A percentile compares a stretch with the other conserved stretches of the same genome.
Conservation (phyloP, 257 asterid species). For the Plantago ovata region DNA sequence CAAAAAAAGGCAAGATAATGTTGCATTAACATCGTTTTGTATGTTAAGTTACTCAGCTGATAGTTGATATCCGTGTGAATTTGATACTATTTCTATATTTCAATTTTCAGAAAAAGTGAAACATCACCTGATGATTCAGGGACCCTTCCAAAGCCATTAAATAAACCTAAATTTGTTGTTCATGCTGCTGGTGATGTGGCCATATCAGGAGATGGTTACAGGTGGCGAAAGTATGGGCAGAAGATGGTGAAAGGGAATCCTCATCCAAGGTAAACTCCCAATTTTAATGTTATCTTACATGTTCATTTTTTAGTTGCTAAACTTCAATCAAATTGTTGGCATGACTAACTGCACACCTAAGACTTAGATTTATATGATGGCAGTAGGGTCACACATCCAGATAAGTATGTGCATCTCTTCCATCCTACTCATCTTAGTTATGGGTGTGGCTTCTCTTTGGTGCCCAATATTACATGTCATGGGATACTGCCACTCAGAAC, state of each 20-base stretch:
- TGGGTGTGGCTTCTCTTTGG: too few relatives aligned
- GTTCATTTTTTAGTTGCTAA: slow-evolving; percentile 19
- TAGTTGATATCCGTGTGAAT: slow-evolving; percentile 13
- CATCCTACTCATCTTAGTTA: too few relatives aligned
- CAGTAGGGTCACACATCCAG: too few relatives aligned
- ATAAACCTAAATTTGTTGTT: slow-evolving; percentile 79
- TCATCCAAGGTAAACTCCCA: slow-evolving; percentile 67
- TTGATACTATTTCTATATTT: slow-evolving; percentile 24
- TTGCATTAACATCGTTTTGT: slow-evolving; percentile 13
- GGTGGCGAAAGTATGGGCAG: slow-evolving; percentile 99
- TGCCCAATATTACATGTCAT: too few relatives aligned
- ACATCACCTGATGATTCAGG: slow-evolving; percentile 38
- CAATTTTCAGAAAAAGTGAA: slow-evolving; percentile 57
- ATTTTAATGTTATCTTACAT: slow-evolving; percentile 14
- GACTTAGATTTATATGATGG: too few relatives aligned
- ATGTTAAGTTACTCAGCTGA: slow-evolving; percentile 7
- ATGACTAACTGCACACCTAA: background rate
- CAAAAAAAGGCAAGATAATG: slow-evolving; percentile 48
- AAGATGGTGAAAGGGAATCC: slow-evolving; percentile 98
- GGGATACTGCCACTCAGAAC: too few relatives aligned
- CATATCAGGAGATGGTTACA: slow-evolving; percentile 88
- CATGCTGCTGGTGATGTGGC: slow-evolving; percentile 88
- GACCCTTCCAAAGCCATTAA: slow-evolving; percentile 51
- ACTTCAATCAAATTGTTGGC: background rate
- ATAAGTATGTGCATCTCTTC: too few relatives aligned